Evolutionary conservation across 2,329 filamentous ascomycete genomes (phyloP).

Genomic region (Calonectria pseudoreteaudii): DNA sequence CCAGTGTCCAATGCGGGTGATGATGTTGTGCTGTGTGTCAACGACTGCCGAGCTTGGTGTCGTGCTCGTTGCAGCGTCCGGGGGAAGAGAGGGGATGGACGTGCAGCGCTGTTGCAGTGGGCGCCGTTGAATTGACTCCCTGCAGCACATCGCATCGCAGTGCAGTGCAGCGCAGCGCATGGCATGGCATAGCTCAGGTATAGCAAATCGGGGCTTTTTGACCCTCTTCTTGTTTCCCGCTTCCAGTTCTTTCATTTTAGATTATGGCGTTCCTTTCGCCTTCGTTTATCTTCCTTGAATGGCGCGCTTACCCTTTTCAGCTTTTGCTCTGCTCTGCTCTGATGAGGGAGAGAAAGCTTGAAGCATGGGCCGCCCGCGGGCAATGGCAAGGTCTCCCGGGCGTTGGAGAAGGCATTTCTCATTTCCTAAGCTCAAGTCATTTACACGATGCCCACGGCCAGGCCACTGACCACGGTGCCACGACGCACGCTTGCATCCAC

Average conservation of each 20-base stretch:
- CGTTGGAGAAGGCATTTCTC: background rate
- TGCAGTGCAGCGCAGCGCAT: conserved; percentile 1
- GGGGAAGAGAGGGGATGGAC: background rate
- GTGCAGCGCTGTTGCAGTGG: background rate
- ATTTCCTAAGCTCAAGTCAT: conserved; percentile 1
- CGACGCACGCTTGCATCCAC: conserved; percentile 5
- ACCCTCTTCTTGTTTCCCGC: background rate
- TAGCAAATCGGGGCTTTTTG: background rate
- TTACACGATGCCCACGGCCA: conserved; percentile 4
- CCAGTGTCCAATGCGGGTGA: background rate
- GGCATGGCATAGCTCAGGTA: background rate
- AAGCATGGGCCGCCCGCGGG: conserved; percentile 4
- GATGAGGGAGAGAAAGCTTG: conserved; percentile 4
- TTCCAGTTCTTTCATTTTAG: background rate
- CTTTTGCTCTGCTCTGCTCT: background rate
- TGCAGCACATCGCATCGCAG: conserved; percentile 1
- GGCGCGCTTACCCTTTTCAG: background rate
- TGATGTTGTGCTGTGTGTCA: background rate
- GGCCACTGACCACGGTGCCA: background rate
- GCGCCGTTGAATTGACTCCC: background rate
- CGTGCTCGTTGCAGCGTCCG: background rate
- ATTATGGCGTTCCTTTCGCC: conserved; percentile 15
- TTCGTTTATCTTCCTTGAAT: conserved; percentile 2
- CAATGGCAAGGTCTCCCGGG: background rate
- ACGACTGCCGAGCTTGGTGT: background rate